Percentiles rank a stretch among this genome's conserved stretches.
These are phyloP conservation scores for Neopestalotiopsis clavispora DNA, from an alignment of 2,329 filamentous ascomycete species.

Conservation along the genomic window DNA sequence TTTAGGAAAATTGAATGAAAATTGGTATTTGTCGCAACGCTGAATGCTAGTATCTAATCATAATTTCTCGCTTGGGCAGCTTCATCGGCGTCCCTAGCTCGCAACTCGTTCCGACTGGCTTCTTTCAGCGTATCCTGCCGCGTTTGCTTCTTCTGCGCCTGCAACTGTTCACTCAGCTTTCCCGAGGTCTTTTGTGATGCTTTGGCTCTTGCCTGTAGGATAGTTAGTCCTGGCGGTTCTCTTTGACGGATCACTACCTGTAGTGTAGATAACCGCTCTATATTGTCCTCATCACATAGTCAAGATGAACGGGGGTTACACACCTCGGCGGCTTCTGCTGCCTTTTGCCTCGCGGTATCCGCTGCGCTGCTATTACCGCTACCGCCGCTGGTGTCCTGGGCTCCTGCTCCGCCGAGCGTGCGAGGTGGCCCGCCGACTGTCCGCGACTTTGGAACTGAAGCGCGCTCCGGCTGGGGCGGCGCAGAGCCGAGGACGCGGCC, in stretches of 20 bases:
- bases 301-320: neutral
- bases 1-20: neutral
- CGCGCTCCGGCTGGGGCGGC: slow-evolving; percentile 52
- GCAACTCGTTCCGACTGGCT: slow-evolving; percentile 68
- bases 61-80: slow-evolving; percentile 61
- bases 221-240: neutral
- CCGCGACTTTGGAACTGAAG: slow-evolving; percentile 51
- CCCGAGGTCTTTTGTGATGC: slow-evolving; percentile 62
- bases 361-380: slow-evolving; percentile 27
- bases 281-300: neutral
- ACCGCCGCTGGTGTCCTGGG: slow-evolving; percentile 23
- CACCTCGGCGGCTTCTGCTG: slow-evolving; percentile 86
- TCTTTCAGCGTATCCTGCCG: slow-evolving; percentile 70
- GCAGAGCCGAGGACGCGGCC: slow-evolving; percentile 73
- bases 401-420: slow-evolving; percentile 63
- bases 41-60: slow-evolving; percentile 46
- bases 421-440: slow-evolving; percentile 62
- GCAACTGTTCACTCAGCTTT: slow-evolving; percentile 73
- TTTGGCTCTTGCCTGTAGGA: slow-evolving; percentile 67
- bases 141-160: slow-evolving; percentile 78
- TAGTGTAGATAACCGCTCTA: neutral
- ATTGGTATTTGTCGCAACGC: neutral
- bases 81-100: slow-evolving; percentile 70
- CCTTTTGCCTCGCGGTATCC: slow-evolving; percentile 71
- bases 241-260: neutral